Percentiles rank a stretch among this genome's conserved stretches.
Conservation (phyloP, 306 rosid species). For the Medicago lupulina region DNA sequence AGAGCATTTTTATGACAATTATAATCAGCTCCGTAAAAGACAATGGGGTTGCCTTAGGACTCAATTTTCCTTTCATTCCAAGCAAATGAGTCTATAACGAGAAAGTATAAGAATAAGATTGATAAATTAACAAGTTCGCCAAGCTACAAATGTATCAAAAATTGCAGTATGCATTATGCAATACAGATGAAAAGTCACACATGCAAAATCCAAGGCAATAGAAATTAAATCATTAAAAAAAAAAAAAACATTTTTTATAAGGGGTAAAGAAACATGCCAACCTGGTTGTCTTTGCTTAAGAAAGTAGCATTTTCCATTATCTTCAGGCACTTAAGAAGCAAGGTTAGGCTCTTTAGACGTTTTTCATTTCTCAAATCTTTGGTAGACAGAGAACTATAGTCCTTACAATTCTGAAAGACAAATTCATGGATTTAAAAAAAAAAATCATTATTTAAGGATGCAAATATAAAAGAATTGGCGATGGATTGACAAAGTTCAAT, state of each 20-base stretch:
- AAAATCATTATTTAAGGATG: constrained; percentile 11
- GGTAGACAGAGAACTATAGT: constrained; percentile 47
- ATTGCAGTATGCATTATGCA: constrained; percentile 3
- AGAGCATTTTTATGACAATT: constrained; percentile 74
- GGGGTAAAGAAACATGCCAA: constrained; percentile 38
- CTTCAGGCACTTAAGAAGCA: constrained; percentile 92
- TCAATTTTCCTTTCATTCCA: constrained; percentile 68
- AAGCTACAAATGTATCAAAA: constrained; percentile 33
- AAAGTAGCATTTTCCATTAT: constrained; percentile 98
- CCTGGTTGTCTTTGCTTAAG: constrained; percentile 93
- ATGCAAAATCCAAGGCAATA: constrained; percentile 24
- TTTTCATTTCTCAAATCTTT: constrained; percentile 53
- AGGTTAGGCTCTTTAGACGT: constrained; percentile 57
- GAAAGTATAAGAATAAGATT: constrained; percentile 39
- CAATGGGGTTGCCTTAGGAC: constrained; percentile 47
- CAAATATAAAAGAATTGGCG: constrained; percentile 29
- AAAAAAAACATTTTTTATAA: background rate
- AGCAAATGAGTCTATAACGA: constrained; percentile 83
- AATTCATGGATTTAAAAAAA: constrained; percentile 38
- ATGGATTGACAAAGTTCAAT: constrained; percentile 37
- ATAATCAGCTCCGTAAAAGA: constrained; percentile 74
- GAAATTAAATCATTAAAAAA: constrained; percentile 10
- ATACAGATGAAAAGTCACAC: constrained; percentile 10
- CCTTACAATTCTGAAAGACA: constrained; percentile 63
- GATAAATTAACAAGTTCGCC: constrained; percentile 34